Percentiles rank a stretch among this genome's conserved stretches.
These are phyloP conservation scores for Grigorovia humatica DNA, from an alignment of 805 yeast genomes.

Conservation along the genomic window DNA sequence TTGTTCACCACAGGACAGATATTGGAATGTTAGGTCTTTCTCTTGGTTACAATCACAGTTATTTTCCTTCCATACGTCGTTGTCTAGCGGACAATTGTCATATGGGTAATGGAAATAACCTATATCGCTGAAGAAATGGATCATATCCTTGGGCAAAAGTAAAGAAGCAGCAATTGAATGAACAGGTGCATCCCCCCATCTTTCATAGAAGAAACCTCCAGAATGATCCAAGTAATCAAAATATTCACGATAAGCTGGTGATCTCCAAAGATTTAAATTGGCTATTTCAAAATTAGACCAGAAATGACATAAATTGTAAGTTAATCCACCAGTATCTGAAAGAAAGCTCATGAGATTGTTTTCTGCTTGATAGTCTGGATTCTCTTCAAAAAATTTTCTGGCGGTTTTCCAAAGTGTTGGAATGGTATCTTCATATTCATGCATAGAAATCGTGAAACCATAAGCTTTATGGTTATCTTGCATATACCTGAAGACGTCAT, in stretches of 20 bases:
- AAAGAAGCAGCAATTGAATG: conserved; percentile 73
- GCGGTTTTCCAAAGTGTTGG: conserved; percentile 70
- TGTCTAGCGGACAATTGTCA: conserved; percentile 46
- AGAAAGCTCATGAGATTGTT: conserved; percentile 62
- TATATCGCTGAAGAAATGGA: conserved; percentile 69
- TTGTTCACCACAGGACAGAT: conserved; percentile 55
- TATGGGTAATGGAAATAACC: conserved; percentile 72
- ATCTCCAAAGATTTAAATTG: conserved; percentile 60
- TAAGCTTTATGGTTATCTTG: conserved; percentile 60
- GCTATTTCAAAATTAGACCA: conserved; percentile 85
- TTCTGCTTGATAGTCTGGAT: conserved; percentile 49
- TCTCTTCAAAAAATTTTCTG: conserved; percentile 45
- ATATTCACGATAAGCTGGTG: conserved; percentile 55
- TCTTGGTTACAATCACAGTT: conserved; percentile 51
- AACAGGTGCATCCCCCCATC: conserved; percentile 92
- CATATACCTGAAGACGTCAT: conserved; percentile 76
- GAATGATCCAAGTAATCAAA: conserved; percentile 57
- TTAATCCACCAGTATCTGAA: conserved; percentile 56
- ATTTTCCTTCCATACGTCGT: conserved; percentile 40
- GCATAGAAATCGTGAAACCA: conserved; percentile 66
- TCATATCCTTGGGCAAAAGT: conserved; percentile 50
- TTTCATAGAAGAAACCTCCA: conserved; percentile 79
- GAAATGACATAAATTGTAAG: conserved; percentile 82
- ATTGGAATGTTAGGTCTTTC: conserved; percentile 56
- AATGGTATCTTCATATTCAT: conserved; percentile 61